These are phyloP conservation scores for Gracilaria domingensis DNA, from an alignment of 23 red algal species.

Conservation along the genomic window DNA sequence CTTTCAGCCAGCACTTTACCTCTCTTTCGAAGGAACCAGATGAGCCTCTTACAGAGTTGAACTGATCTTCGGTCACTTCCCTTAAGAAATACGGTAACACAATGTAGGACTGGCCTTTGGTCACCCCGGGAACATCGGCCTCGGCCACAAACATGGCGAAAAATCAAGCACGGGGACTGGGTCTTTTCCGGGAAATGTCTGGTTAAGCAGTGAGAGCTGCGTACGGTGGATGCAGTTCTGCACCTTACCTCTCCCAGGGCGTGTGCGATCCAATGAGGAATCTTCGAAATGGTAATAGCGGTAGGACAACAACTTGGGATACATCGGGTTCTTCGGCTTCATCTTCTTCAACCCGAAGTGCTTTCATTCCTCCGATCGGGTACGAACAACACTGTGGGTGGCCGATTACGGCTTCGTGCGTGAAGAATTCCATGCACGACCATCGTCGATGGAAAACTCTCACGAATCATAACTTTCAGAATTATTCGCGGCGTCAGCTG, in stretches of 20 bases:
- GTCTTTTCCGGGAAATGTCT: background rate
- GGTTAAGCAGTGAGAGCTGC: background rate
- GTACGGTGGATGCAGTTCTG: background rate
- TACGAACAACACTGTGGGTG: background rate
- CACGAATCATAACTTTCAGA: background rate
- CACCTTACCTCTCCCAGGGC: background rate
- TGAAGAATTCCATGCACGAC: background rate
- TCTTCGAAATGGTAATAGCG: constrained; percentile 5
- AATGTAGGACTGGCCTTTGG: background rate
- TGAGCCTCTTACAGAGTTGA: too few relatives aligned
- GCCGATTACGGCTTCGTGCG: constrained; percentile 6
- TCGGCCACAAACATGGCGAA: constrained; percentile 21
- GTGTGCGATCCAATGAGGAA: background rate
- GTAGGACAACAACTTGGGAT: background rate
- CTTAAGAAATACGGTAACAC: constrained; percentile 13
- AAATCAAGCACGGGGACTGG: constrained; percentile 16
- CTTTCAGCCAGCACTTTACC: too few relatives aligned
- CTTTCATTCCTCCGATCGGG: background rate
- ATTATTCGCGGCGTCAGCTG: background rate
- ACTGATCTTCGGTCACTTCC: background rate
- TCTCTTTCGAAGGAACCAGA: too few relatives aligned
- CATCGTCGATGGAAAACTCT: background rate
- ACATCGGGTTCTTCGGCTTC: constrained; percentile 4
- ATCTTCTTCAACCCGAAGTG: constrained; percentile 14
- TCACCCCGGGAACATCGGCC: background rate